A percentile compares a stretch with the other conserved stretches of the same genome.
Conservation (phyloP, 495 filamentous ascomycete genomes). For the Aspergillus haitiensis region DNA sequence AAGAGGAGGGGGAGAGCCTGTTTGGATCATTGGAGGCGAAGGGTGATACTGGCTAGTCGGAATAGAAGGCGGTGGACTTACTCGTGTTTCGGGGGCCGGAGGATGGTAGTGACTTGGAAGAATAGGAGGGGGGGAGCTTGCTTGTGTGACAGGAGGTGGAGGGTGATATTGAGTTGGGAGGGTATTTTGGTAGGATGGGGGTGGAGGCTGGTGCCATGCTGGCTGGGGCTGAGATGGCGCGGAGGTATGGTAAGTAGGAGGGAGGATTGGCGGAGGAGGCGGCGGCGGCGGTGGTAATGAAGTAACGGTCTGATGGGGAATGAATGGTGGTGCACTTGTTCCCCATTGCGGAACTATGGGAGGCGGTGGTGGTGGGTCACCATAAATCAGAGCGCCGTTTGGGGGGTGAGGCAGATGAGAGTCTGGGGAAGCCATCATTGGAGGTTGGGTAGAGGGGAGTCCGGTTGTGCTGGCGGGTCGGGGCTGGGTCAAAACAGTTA, state of each 20-base stretch:
- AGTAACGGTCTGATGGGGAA: slow-evolving; percentile 22
- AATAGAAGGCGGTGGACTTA: slow-evolving; percentile 1
- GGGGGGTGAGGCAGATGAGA: slow-evolving; percentile 16
- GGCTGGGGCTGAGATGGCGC: slow-evolving; percentile 27
- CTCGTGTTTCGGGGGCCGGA: background rate
- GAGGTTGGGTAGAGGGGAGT: slow-evolving; percentile 27
- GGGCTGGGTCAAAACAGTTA: slow-evolving; percentile 32
- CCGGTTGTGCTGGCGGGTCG: slow-evolving; percentile 41
- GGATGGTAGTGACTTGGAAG: background rate
- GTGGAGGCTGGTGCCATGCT: slow-evolving; percentile 25
- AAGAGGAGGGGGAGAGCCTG: background rate
- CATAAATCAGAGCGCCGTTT: slow-evolving; percentile 18
- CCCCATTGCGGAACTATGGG: slow-evolving; percentile 26
- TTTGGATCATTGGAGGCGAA: background rate
- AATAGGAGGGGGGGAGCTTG: slow-evolving; percentile 3
- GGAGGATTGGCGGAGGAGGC: slow-evolving; percentile 36
- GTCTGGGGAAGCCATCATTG: slow-evolving; percentile 16
- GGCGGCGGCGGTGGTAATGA: slow-evolving; percentile 26
- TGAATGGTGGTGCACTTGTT: slow-evolving; percentile 30
- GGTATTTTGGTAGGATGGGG: slow-evolving; percentile 16
- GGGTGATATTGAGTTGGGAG: slow-evolving; percentile 19
- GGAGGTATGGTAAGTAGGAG: slow-evolving; percentile 29
- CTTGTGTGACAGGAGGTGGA: slow-evolving; percentile 3
- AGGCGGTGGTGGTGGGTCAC: slow-evolving; percentile 19
- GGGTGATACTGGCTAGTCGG: background rate